These are phyloP conservation scores for Xylaria sp. DNA, from an alignment of 495 filamentous ascomycete genomes.

Conservation along the genomic window DNA sequence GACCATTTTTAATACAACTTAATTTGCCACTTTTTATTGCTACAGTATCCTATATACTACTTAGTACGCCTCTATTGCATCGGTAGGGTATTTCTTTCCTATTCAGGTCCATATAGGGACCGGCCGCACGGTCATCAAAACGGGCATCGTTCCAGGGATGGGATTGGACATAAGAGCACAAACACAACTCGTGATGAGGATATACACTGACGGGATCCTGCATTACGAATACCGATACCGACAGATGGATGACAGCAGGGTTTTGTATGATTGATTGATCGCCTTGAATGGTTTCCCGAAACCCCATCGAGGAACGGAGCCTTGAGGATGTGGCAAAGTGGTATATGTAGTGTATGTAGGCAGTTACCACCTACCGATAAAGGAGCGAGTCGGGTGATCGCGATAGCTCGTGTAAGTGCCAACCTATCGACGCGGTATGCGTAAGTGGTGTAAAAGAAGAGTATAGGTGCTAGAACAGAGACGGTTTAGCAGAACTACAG, in stretches of 20 bases:
- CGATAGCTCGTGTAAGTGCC: not conserved
- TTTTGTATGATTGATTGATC: no score
- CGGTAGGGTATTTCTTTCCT: not conserved
- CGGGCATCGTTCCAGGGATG: not conserved
- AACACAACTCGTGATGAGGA: slow-evolving; percentile 5
- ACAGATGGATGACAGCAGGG: slow-evolving; percentile 5
- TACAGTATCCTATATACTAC: no score
- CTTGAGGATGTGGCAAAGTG: not conserved
- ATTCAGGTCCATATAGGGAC: not conserved
- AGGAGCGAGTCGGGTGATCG: not conserved
- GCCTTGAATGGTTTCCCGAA: not conserved
- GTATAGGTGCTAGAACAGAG: not conserved
- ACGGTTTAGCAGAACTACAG: slow-evolving; percentile 1
- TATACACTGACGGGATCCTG: slow-evolving; percentile 24
- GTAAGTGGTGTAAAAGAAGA: not conserved
- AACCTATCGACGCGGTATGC: no score
- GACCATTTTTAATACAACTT: no score
- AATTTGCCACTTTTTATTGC: no score
- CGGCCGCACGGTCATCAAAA: not conserved
- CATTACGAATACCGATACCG: not conserved
- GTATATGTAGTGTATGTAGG: no score
- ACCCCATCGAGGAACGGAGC: not conserved
- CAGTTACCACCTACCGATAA: slow-evolving; percentile 5
- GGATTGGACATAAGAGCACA: not conserved
- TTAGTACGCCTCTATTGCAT: not conserved